A percentile compares a stretch with the other conserved stretches of the same genome.
Conservation (phyloP, 2,329 filamentous ascomycete species). For the Monosporascus sp. region DNA sequence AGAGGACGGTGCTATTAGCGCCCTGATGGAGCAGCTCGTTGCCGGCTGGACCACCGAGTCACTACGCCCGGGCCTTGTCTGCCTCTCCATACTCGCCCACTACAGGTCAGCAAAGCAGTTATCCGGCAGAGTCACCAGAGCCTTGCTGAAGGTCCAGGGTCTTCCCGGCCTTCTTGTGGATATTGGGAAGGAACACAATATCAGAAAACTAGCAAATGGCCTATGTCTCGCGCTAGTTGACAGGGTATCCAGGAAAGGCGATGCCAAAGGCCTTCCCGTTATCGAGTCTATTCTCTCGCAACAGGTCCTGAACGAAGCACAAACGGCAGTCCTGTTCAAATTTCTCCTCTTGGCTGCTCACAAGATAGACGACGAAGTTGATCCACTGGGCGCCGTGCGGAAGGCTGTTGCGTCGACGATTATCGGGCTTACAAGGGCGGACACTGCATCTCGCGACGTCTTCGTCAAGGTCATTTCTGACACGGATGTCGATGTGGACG, state of each 20-base stretch:
- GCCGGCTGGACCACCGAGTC: conserved; percentile 73
- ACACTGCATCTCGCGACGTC: conserved; percentile 54
- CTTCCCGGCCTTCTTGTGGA: conserved; percentile 56
- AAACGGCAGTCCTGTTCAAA: conserved; percentile 62
- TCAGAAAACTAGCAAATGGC: conserved; percentile 68
- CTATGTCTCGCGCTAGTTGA: conserved; percentile 64
- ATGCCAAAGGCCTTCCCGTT: conserved; percentile 50
- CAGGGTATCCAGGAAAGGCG: conserved; percentile 55
- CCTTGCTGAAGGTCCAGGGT: conserved; percentile 58
- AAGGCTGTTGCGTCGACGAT: conserved; percentile 62
- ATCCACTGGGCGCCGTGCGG: conserved; percentile 52
- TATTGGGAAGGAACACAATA: conserved; percentile 59
- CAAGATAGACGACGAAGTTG: conserved; percentile 50
- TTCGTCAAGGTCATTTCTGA: conserved; percentile 64
- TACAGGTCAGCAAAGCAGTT: conserved; percentile 68
- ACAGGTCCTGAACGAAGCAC: conserved; percentile 56
- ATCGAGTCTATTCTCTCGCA: conserved; percentile 59
- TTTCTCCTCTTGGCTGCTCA: conserved; percentile 57
- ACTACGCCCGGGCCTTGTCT: conserved; percentile 67
- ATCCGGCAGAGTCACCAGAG: conserved; percentile 64
- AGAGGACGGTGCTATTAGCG: conserved; percentile 73
- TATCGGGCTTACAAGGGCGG: conserved; percentile 59
- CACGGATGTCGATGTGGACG: conserved; percentile 66
- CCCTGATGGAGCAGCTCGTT: conserved; percentile 85
- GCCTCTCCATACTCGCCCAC: conserved; percentile 76